Percentiles rank a stretch among this genome's conserved stretches.
Conservation (phyloP, 495 filamentous ascomycete genomes). For the Hypoxylon trugodes region DNA sequence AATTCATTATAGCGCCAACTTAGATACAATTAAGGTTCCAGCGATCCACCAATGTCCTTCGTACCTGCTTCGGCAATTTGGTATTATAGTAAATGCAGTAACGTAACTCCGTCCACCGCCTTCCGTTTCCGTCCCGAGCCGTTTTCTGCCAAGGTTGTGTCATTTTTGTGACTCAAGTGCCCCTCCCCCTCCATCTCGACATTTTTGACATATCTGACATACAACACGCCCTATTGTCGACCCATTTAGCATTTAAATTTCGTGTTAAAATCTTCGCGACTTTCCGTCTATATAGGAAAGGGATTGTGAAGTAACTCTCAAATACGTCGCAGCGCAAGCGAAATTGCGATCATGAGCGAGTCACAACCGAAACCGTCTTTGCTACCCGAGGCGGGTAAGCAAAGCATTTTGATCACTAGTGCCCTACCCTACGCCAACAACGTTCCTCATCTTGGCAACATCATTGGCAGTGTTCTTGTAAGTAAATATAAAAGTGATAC, state of each 20-base stretch:
- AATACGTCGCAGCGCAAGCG: not conserved
- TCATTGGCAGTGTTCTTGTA: conserved; percentile 83
- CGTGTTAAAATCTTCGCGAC: not conserved
- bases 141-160: conserved; percentile 22
- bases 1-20: too few relatives aligned
- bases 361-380: conserved; percentile 16
- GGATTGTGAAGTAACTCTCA: not conserved
- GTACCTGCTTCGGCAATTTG: too few relatives aligned
- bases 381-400: conserved; percentile 58
- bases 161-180: conserved; percentile 41
- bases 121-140: conserved; percentile 13
- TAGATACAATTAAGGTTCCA: too few relatives aligned
- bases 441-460: conserved; percentile 93
- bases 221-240: not conserved
- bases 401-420: conserved; percentile 67
- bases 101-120: too few relatives aligned
- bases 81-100: too few relatives aligned
- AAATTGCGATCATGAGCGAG: conserved; percentile 25
- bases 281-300: not conserved
- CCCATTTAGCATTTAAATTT: not conserved
- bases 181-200: conserved; percentile 36
- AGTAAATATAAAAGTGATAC: conserved; percentile 66
- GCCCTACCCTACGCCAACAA: conserved; percentile 94
- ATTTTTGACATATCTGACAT: not conserved
- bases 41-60: too few relatives aligned